Base-by-base conservation (phyloP, 2,329 filamentous ascomycete genomes). In the Diaporthe nobilis region DNA sequence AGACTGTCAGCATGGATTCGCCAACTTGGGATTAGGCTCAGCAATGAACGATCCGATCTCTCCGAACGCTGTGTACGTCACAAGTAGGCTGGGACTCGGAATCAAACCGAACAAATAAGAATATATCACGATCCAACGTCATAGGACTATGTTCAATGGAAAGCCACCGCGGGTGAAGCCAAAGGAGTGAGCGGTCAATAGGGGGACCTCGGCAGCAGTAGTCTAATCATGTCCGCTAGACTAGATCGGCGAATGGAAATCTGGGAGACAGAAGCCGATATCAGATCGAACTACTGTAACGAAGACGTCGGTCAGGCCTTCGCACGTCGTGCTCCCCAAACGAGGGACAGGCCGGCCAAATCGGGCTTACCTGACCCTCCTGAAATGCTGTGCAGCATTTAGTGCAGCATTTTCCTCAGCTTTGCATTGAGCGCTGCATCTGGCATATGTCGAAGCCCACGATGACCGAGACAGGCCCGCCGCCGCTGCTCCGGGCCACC, bases 211-310 rank as follows among this genome's bases (percentile, higher is more conserved):
- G 42, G 61, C 7, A 28, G 28, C 13, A 17, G 15, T 9, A 37
- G 22, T 12, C 9, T 20, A 58, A 37, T 22, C 20, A 31, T 58
- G 55, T 22, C n/a, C 37, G 31, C 22, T 15, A 10, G 17, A 58
- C 55, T 37, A 58, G 15, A 22, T 47, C 65, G 7, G 47, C 34
- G 9, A n/a, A 8, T 12, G 28, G 10, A 53, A n/a, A 7, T 15
- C 17, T 13, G 5, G 8, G n/a, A 25, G 12, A 34, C 6, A 37
- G 25, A 22, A 42, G 34, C 58, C 22, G 58, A 17, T 42, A 42
- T 61, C 58, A 61, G 58, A 61, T 61, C 58, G 7, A 51, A n/a
- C 12, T 39, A 68, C 44, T 51, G 61, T 34, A 25, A n/a, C 2
- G 28, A 8, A 49, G 20, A 61, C 57, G 17, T n/a, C 58, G 12